Evolutionary conservation across 2,329 filamentous ascomycete genomes (phyloP).

Genomic region (Alternaria novae-zelandiae): DNA sequence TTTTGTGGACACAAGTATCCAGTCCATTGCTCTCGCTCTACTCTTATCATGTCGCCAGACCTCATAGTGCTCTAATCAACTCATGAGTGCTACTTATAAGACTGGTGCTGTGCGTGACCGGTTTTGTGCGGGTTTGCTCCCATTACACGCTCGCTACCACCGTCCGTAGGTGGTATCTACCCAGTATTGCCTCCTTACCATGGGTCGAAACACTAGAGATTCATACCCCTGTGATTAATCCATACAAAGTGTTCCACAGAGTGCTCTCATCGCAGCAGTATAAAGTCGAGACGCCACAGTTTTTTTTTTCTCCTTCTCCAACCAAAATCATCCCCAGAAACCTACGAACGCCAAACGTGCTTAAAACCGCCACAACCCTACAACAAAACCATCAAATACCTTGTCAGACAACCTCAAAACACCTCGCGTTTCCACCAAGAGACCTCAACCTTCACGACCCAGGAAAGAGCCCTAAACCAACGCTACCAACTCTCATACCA

Average conservation of each 20-base stretch:
- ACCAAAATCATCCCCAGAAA: neutral
- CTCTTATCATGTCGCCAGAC: neutral
- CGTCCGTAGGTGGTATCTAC: neutral
- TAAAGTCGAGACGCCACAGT: neutral
- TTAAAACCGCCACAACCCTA: neutral
- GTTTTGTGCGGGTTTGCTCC: neutral
- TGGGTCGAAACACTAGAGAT: too few relatives aligned
- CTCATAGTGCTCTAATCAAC: neutral
- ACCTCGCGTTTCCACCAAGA: neutral
- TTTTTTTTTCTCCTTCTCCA: neutral
- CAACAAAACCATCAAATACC: neutral
- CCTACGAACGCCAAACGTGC: neutral
- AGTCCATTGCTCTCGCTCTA: neutral
- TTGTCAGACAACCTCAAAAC: rapidly evolving
- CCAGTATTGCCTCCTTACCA: too few relatives aligned
- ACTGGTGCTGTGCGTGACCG: neutral
- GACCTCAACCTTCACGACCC: too few relatives aligned
- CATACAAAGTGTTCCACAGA: neutral
- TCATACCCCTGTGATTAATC: neutral
- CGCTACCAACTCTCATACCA: too few relatives aligned
- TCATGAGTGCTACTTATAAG: neutral
- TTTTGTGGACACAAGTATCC: neutral
- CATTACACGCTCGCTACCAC: neutral
- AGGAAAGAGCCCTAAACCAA: too few relatives aligned
- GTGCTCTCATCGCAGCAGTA: neutral